phyloP scores from a whole-genome alignment of 371 early-diverging fungal species.

The Saksenaea vasiformis region DNA sequence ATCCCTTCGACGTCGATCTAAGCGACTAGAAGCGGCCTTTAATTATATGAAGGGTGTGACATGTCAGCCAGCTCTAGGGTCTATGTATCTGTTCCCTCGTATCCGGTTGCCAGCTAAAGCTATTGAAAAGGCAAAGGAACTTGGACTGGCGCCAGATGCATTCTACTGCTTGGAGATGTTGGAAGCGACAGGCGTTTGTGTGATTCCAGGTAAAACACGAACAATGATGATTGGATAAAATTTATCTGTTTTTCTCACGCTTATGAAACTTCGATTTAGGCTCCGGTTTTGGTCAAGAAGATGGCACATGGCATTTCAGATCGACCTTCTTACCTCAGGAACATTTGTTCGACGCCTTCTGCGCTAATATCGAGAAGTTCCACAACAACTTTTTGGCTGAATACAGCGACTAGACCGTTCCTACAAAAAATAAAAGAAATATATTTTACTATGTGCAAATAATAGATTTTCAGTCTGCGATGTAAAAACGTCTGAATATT shows the following conservation, averaged over 20 bases:
- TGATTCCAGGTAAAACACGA: conserved; percentile 56
- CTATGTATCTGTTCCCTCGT: conserved; percentile 96
- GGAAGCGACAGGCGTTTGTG: conserved; percentile 86
- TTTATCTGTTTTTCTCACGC: conserved; percentile 11
- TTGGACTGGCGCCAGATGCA: conserved; percentile 76
- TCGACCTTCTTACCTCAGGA: conserved; percentile 95
- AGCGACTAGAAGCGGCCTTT: conserved; percentile 74
- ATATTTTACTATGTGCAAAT: too few species aligned
- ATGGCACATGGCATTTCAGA: conserved; percentile 93
- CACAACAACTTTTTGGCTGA: conserved; percentile 79
- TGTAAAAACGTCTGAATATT: too few species aligned
- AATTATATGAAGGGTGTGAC: conserved; percentile 85
- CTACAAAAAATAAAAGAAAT: too few species aligned
- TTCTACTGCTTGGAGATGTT: conserved; percentile 89
- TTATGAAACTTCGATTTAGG: conserved; percentile 23
- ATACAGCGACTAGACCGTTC: conserved; percentile 45
- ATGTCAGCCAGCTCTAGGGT: conserved; percentile 89
- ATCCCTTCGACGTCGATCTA: conserved; percentile 82
- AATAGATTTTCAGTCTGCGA: too few species aligned
- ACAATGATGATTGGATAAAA: background rate
- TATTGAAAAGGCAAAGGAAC: conserved; percentile 66
- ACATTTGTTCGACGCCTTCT: conserved; percentile 88
- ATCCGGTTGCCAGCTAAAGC: conserved; percentile 77
- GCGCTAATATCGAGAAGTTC: conserved; percentile 71
- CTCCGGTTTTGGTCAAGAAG: conserved; percentile 90